These are phyloP conservation scores for Epichloe sp. DNA, from an alignment of 2,329 filamentous ascomycete species.

Conservation along the genomic window DNA sequence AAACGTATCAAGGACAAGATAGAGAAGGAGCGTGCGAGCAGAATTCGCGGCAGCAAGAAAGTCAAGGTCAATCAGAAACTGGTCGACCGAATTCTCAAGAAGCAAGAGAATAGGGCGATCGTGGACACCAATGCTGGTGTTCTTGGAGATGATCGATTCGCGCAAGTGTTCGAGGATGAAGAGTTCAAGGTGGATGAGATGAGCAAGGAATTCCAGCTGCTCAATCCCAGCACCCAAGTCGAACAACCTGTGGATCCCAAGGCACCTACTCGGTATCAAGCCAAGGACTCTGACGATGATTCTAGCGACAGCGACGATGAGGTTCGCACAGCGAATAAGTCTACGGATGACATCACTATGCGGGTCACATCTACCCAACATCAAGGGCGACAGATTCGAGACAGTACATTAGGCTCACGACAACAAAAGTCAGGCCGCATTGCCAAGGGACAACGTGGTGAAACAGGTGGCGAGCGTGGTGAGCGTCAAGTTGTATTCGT, in stretches of 20 bases:
- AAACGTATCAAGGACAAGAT: slow-evolving; percentile 92
- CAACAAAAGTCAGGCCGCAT: slow-evolving; percentile 35
- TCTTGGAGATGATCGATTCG: slow-evolving; percentile 77
- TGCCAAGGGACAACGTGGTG: slow-evolving; percentile 30
- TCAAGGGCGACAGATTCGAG: slow-evolving; percentile 40
- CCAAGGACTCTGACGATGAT: slow-evolving; percentile 30
- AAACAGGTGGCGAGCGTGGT: slow-evolving; percentile 49
- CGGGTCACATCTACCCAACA: slow-evolving; percentile 57
- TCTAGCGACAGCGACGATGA: slow-evolving; percentile 27
- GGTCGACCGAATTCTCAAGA: slow-evolving; percentile 60
- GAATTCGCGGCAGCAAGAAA: slow-evolving; percentile 91
- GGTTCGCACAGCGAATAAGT: slow-evolving; percentile 9
- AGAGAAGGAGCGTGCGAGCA: slow-evolving; percentile 88
- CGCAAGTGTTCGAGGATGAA: slow-evolving; percentile 78
- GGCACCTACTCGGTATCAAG: slow-evolving; percentile 23
- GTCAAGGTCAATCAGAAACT: slow-evolving; percentile 87
- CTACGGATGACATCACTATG: slow-evolving; percentile 39
- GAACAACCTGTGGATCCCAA: slow-evolving; percentile 22
- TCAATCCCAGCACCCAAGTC: slow-evolving; percentile 73
- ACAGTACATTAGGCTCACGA: slow-evolving; percentile 44
- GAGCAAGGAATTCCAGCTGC: slow-evolving; percentile 70
- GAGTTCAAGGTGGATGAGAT: slow-evolving; percentile 87
- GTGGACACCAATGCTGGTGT: slow-evolving; percentile 50
- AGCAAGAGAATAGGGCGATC: slow-evolving; percentile 45
- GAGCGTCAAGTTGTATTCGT: slow-evolving; percentile 63